A percentile compares a stretch with the other conserved stretches of the same genome.
Evolutionary conservation across 441 rosid species (phyloP).

Genomic region (Eutrema salsugineum): DNA sequence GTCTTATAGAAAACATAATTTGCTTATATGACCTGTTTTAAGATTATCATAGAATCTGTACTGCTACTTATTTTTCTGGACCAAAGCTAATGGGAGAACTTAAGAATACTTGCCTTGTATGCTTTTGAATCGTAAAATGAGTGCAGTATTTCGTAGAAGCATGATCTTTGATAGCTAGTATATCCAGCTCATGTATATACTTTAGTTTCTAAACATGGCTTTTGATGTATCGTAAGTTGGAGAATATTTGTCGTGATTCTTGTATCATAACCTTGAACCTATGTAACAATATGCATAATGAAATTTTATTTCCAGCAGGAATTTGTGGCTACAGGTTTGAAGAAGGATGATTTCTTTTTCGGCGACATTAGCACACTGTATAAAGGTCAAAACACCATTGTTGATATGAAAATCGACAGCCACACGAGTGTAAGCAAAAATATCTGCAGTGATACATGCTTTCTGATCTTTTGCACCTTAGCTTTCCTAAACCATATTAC

Average conservation of each 20-base stretch:
- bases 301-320: conserved; percentile 36
- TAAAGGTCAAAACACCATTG: conserved; percentile 58
- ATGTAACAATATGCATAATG: neutral
- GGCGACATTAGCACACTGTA: conserved; percentile 71
- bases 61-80: neutral
- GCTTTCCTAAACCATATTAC: neutral
- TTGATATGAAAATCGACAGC: conserved; percentile 73
- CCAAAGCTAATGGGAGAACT: neutral
- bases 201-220: neutral
- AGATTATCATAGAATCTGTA: neutral
- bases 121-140: neutral
- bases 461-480: neutral
- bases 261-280: neutral
- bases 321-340: conserved; percentile 70
- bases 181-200: neutral
- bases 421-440: conserved; percentile 55
- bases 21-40: neutral
- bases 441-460: conserved; percentile 11
- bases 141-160: neutral
- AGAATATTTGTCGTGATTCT: neutral
- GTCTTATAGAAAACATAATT: neutral
- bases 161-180: neutral
- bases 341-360: conserved; percentile 55
- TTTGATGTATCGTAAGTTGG: neutral
- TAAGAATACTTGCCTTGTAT: neutral